These are phyloP conservation scores for Phialemoniopsis sp. DNA, from an alignment of 2,329 filamentous ascomycete species.

Conservation along the genomic window DNA sequence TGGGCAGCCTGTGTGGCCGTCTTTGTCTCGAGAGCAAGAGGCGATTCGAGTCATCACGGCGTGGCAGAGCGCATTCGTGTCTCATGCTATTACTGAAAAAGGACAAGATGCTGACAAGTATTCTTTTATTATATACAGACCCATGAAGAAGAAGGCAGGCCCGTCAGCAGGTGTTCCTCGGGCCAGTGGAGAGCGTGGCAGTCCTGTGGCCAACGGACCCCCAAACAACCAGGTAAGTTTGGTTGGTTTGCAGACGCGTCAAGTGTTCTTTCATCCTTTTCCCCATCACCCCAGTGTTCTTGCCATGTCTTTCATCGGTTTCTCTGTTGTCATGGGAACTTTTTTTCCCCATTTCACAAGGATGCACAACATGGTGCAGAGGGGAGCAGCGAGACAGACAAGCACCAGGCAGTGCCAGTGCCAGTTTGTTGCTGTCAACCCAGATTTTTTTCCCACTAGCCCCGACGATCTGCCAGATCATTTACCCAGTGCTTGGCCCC, in stretches of 20 bases:
- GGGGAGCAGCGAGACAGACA: no score
- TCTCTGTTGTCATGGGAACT: conserved; percentile 10
- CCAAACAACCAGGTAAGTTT: conserved; percentile 48
- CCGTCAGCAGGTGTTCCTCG: conserved; percentile 66
- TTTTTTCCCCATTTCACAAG: conserved; percentile 25
- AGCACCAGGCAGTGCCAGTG: no score
- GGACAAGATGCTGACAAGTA: conserved; percentile 8
- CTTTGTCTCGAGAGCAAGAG: no score
- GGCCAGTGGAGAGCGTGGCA: conserved; percentile 59
- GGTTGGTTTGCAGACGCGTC: no score
- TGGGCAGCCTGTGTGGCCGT: no score
- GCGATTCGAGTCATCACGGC: no score
- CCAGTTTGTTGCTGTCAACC: no score
- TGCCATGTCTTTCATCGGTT: neutral
- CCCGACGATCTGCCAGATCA: conserved; percentile 24
- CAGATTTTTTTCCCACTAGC: conserved; percentile 15
- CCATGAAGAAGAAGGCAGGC: conserved; percentile 70
- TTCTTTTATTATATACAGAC: conserved; percentile 42
- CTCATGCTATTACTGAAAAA: no score
- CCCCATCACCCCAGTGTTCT: neutral
- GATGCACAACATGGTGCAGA: neutral
- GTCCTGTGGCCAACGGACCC: conserved; percentile 54
- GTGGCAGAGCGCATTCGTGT: no score
- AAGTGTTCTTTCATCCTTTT: no score
- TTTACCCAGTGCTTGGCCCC: no score